Percentiles rank a stretch among this genome's conserved stretches.
Conservation (phyloP, 1,284 basidiomycete species). For the Neonothopanus nambi region DNA sequence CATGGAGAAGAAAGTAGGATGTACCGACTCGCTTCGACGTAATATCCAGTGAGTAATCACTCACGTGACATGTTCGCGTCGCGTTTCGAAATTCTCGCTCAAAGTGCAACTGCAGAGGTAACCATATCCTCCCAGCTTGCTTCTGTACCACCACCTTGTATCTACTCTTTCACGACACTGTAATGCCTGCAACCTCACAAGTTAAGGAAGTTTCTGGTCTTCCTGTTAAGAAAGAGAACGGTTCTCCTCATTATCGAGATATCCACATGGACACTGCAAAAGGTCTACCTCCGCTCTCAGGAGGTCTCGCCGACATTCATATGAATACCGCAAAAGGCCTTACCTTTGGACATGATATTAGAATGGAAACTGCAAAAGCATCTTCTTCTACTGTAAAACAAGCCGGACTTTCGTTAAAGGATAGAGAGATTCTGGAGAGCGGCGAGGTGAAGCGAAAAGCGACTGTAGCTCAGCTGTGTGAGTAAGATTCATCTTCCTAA, state of each 20-base stretch:
- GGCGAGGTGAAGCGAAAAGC: constrained; percentile 90
- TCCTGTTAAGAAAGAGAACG: constrained; percentile 12
- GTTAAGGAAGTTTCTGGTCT: constrained; percentile 17
- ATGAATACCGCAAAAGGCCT: constrained; percentile 68
- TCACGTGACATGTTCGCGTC: too few species aligned
- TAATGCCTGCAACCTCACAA: constrained; percentile 6
- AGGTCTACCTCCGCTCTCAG: constrained; percentile 38
- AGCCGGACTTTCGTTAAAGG: constrained; percentile 73
- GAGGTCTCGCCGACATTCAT: constrained; percentile 52
- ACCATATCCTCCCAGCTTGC: too few species aligned
- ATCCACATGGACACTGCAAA: constrained; percentile 75
- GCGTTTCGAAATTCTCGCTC: too few species aligned
- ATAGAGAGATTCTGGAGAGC: constrained; percentile 79
- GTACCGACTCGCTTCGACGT: too few species aligned
- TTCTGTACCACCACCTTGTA: too few species aligned
- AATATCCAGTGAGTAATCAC: too few species aligned
- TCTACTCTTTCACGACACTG: background rate
- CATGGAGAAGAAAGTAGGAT: constrained; percentile 4
- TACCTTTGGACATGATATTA: constrained; percentile 50
- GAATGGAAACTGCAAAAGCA: constrained; percentile 66
- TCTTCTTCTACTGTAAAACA: constrained; percentile 54
- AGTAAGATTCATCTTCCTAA: constrained; percentile 30
- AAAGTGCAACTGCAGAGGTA: too few species aligned
- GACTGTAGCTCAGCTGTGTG: constrained; percentile 94
- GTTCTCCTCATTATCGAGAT: constrained; percentile 37